Percentiles rank a stretch among this genome's conserved stretches.
phyloP scores from a whole-genome alignment of 306 rosid genomes.

The Vigna mungo region DNA sequence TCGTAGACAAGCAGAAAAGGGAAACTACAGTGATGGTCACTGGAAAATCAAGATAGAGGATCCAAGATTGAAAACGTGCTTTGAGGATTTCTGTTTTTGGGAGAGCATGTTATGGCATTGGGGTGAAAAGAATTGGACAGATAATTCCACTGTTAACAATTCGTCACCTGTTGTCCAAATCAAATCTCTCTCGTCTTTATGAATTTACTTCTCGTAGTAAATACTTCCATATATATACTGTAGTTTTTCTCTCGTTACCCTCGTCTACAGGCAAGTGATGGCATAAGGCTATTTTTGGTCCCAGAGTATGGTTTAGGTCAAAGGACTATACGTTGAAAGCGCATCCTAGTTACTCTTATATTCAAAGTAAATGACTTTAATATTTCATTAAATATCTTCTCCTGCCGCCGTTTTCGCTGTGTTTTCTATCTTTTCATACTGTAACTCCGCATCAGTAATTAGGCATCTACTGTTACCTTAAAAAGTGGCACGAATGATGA shows the following conservation, averaged over 20 bases:
- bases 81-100: conserved; percentile 85
- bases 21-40: conserved; percentile 76
- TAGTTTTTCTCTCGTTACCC: conserved; percentile 28
- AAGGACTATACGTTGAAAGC: background rate
- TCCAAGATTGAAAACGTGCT: conserved; percentile 64
- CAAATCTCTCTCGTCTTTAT: conserved; percentile 51
- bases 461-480: background rate
- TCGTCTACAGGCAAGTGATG: conserved; percentile 11
- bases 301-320: conserved; percentile 21
- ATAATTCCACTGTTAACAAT: conserved; percentile 58
- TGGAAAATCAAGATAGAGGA: conserved; percentile 84
- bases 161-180: conserved; percentile 47
- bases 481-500: background rate
- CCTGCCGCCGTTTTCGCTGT: background rate
- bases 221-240: background rate
- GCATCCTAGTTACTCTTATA: background rate
- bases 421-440: background rate
- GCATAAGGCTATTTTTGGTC: conserved; percentile 24
- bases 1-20: conserved; percentile 81
- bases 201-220: conserved; percentile 37
- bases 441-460: background rate
- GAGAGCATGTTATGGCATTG: conserved; percentile 89
- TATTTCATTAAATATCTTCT: background rate
- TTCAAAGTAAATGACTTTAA: background rate
- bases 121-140: conserved; percentile 85